These are phyloP conservation scores for Verticillium longisporum DNA, from an alignment of 2,329 filamentous ascomycete species.

Conservation along the genomic window DNA sequence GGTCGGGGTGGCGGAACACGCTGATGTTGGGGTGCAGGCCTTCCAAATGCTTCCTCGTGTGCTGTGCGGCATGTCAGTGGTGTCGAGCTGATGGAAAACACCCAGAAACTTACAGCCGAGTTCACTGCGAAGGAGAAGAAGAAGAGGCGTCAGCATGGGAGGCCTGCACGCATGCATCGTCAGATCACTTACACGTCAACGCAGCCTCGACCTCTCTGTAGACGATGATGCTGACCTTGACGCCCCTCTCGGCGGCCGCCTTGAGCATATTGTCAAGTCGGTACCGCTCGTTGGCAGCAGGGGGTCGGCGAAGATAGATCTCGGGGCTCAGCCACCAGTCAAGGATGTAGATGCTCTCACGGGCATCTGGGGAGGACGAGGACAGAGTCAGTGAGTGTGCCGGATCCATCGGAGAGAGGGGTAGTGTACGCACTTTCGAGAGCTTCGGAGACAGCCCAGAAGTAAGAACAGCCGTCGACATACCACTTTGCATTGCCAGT, in stretches of 20 bases:
- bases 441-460: constrained; percentile 77
- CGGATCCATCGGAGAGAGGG: neutral
- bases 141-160: constrained; percentile 6
- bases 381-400: constrained; percentile 5
- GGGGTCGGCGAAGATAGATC: constrained; percentile 77
- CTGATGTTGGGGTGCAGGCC: constrained; percentile 74
- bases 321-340: constrained; percentile 91
- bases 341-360: constrained; percentile 74
- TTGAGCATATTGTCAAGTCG: constrained; percentile 77
- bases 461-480: constrained; percentile 77
- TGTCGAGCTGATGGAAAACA: constrained; percentile 31
- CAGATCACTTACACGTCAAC: constrained; percentile 59
- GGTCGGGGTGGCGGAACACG: constrained; percentile 87
- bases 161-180: constrained; percentile 18
- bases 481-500: constrained; percentile 80
- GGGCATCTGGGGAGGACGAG: constrained; percentile 44
- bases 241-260: constrained; percentile 75
- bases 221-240: constrained; percentile 78
- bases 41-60: constrained; percentile 77
- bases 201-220: constrained; percentile 88
- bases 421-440: constrained; percentile 48
- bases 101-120: constrained; percentile 42
- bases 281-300: constrained; percentile 74
- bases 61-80: constrained; percentile 28
- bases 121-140: constrained; percentile 22